phyloP scores from a whole-genome alignment of 2,329 filamentous ascomycete species.

The Gaeumannomyces sp. region DNA sequence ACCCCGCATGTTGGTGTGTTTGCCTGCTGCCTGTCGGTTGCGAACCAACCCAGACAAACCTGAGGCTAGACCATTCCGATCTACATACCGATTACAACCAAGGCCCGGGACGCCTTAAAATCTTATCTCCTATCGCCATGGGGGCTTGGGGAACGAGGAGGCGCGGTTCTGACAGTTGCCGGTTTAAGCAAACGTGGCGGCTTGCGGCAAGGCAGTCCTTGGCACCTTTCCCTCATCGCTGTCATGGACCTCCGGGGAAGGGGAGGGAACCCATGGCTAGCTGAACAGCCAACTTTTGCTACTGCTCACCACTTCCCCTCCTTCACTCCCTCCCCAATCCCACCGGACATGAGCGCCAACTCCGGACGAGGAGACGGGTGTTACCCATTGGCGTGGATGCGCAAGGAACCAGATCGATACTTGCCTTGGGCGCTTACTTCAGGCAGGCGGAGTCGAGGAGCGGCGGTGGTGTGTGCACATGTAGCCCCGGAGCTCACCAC shows the following conservation, averaged over 20 bases:
- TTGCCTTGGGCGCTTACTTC: background rate
- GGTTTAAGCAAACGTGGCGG: background rate
- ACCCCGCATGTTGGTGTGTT: no score
- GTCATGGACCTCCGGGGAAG: no score
- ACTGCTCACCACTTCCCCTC: background rate
- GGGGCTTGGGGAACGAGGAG: background rate
- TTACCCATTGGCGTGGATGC: background rate
- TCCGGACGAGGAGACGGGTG: no score
- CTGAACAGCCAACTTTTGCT: background rate
- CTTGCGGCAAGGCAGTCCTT: background rate
- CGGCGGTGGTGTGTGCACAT: background rate
- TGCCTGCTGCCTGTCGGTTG: no score
- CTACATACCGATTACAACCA: no score
- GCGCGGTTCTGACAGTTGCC: background rate
- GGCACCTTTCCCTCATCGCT: background rate
- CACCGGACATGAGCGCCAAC: background rate
- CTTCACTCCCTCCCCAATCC: no score
- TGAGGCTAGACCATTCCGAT: no score
- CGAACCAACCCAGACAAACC: no score
- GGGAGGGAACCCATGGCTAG: background rate
- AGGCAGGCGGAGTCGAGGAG: background rate
- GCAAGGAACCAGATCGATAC: background rate
- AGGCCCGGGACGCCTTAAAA: no score
- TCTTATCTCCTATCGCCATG: background rate
- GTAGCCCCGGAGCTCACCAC: background rate